Evolutionary conservation across 768 basidiomycete genomes (phyloP).

Genomic region (Porphyrellus cyaneotinctus): DNA sequence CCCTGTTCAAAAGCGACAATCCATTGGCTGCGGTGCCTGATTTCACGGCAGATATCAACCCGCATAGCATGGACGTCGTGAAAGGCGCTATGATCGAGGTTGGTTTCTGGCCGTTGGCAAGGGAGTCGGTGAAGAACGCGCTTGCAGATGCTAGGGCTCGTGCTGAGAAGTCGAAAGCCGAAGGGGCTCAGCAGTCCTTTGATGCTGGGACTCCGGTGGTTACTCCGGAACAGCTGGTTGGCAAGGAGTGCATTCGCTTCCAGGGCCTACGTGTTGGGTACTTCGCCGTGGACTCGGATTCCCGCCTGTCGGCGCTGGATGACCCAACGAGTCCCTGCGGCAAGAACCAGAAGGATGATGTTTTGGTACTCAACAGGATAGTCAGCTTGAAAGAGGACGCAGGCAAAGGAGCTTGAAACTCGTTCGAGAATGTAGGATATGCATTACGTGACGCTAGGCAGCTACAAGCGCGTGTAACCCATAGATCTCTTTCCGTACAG

Average conservation of each 20-base stretch:
- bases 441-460: slow-evolving; percentile 37
- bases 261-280: slow-evolving; percentile 95
- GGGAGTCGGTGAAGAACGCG: slow-evolving; percentile 60
- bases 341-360: slow-evolving; percentile 67
- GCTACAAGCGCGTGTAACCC: slow-evolving; percentile 86
- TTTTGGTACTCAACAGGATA: slow-evolving; percentile 83
- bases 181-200: slow-evolving; percentile 31
- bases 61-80: slow-evolving; percentile 75
- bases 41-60: slow-evolving; percentile 78
- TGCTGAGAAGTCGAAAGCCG: slow-evolving; percentile 56
- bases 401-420: slow-evolving; percentile 49
- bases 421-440: slow-evolving; percentile 2
- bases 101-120: slow-evolving; percentile 84
- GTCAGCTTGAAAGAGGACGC: slow-evolving; percentile 94
- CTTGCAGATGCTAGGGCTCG: slow-evolving; percentile 58
- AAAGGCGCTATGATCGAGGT: slow-evolving; percentile 81
- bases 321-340: slow-evolving; percentile 42
- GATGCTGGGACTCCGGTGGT: slow-evolving; percentile 63
- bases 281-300: slow-evolving; percentile 89
- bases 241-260: slow-evolving; percentile 92
- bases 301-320: slow-evolving; percentile 61
- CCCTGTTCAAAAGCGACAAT: slow-evolving; percentile 91
- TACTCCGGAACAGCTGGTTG: slow-evolving; percentile 72
- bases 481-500: slow-evolving; percentile 86
- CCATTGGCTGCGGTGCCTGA: slow-evolving; percentile 67